phyloP scores from a whole-genome alignment of 345 rosid species.

The Hibiscus trionum region DNA sequence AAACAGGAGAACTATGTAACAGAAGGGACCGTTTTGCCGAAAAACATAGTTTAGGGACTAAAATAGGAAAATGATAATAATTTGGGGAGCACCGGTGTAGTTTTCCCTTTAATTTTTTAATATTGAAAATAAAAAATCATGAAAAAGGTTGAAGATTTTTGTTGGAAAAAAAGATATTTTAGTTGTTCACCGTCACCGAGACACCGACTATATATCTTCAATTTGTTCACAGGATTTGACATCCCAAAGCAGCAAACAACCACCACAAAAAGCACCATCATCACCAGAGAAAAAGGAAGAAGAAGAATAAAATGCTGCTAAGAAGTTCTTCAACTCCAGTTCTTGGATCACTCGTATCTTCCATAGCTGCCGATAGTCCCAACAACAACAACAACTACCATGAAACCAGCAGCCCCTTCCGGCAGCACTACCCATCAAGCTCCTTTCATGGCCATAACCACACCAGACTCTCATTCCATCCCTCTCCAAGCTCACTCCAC shows the following conservation, averaged over 20 bases:
- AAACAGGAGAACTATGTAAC: too few relatives aligned
- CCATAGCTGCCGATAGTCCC: constrained; percentile 33
- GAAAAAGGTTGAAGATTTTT: too few relatives aligned
- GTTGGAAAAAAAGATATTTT: background rate
- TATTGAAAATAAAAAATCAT: too few relatives aligned
- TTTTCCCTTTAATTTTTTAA: too few relatives aligned
- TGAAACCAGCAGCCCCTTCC: constrained; percentile 10
- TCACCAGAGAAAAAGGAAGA: too few relatives aligned
- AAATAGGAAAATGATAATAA: too few relatives aligned
- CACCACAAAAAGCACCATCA: background rate
- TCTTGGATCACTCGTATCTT: constrained; percentile 49
- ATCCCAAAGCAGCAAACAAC: background rate
- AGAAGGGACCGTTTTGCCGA: too few relatives aligned
- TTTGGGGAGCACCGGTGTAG: too few relatives aligned
- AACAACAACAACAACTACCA: constrained; percentile 23
- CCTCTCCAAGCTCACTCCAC: constrained; percentile 11
- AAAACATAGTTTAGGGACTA: too few relatives aligned
- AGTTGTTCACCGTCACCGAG: background rate
- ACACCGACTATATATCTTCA: background rate
- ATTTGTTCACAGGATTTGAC: constrained; percentile 3
- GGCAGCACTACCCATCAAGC: background rate
- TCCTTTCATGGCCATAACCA: background rate
- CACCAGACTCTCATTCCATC: constrained; percentile 19
- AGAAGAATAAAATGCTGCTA: constrained; percentile 31
- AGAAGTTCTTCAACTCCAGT: constrained; percentile 65